Evolutionary conservation across 345 rosid species (phyloP).

Genomic region (Punica granatum): DNA sequence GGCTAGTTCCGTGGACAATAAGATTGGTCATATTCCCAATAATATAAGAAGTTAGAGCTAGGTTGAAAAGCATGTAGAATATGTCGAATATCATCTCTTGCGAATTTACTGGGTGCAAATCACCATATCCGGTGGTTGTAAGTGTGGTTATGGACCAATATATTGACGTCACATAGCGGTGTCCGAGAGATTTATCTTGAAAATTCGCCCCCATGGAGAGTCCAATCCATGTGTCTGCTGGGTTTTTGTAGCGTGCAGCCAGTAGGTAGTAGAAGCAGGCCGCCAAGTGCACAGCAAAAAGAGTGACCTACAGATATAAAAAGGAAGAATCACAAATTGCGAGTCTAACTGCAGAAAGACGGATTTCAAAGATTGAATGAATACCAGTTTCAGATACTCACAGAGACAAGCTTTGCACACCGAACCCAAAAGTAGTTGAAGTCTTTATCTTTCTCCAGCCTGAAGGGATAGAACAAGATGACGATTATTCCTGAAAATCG

Average conservation of each 20-base stretch:
- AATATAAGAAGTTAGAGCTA: slow-evolving; percentile 65
- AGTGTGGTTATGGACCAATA: slow-evolving; percentile 87
- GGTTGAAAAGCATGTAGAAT: slow-evolving; percentile 58
- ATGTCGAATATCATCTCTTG: slow-evolving; percentile 57
- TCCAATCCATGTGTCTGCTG: slow-evolving; percentile 54
- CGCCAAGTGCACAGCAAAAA: slow-evolving; percentile 67
- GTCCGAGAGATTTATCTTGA: slow-evolving; percentile 14
- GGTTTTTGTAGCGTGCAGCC: slow-evolving; percentile 40
- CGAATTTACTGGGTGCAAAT: slow-evolving; percentile 61
- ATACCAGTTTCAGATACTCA: slow-evolving; percentile 27
- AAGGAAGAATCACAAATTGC: background rate
- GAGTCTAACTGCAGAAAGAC: background rate
- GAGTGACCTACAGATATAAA: slow-evolving; percentile 47
- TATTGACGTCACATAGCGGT: slow-evolving; percentile 53
- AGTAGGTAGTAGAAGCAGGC: slow-evolving; percentile 63
- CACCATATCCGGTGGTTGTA: slow-evolving; percentile 83
- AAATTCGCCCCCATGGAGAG: slow-evolving; percentile 32
- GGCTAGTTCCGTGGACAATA: slow-evolving; percentile 71
- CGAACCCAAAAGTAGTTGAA: slow-evolving; percentile 67
- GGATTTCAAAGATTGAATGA: background rate
- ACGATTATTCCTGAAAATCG: background rate
- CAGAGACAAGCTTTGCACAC: slow-evolving; percentile 54
- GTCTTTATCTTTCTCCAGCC: slow-evolving; percentile 80
- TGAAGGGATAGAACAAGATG: slow-evolving; percentile 14
- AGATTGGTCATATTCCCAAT: slow-evolving; percentile 89